phyloP scores from a whole-genome alignment of 768 basidiomycete species.

The Melanogaster broomeanus region DNA sequence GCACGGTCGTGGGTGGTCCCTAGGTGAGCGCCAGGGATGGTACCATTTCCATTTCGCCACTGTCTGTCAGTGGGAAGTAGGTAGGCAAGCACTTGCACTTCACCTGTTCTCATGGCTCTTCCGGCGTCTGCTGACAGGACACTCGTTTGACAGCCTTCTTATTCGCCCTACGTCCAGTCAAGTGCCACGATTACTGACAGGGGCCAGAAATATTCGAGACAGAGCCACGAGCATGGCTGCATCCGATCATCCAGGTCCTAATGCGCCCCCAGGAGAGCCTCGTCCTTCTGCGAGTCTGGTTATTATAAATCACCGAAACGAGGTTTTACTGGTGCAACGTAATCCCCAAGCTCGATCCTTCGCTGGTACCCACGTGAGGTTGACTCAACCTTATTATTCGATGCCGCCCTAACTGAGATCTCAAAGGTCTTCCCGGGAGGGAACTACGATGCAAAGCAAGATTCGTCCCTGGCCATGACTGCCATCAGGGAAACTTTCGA shows the following conservation, averaged over 20 bases:
- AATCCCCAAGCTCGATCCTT: slow-evolving; percentile 66
- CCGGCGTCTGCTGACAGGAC: not conserved
- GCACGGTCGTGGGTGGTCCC: no score
- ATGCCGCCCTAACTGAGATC: not conserved
- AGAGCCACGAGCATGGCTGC: not conserved
- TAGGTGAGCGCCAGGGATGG: no score
- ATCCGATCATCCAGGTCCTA: not conserved
- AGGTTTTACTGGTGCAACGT: slow-evolving; percentile 69
- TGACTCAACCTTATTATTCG: not conserved
- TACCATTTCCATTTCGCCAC: no score
- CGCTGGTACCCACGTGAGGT: slow-evolving; percentile 64
- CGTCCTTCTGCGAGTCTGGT: slow-evolving; percentile 70
- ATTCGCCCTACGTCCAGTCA: not conserved
- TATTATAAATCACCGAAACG: slow-evolving; percentile 64
- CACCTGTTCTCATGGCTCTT: not conserved
- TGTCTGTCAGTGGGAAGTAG: not conserved
- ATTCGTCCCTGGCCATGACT: slow-evolving; percentile 55
- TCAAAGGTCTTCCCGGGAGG: slow-evolving; percentile 77
- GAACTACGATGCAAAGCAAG: slow-evolving; percentile 63
- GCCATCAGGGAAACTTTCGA: slow-evolving; percentile 80
- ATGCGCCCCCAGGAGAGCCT: slow-evolving; percentile 28
- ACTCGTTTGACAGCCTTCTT: not conserved
- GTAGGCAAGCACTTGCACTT: no score
- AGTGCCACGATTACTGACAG: not conserved
- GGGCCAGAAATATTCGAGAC: not conserved